Evolutionary conservation across 345 rosid genomes (phyloP), one percentile per base, ranked within the genome.

Genomic region (Viola odorata): DNA sequence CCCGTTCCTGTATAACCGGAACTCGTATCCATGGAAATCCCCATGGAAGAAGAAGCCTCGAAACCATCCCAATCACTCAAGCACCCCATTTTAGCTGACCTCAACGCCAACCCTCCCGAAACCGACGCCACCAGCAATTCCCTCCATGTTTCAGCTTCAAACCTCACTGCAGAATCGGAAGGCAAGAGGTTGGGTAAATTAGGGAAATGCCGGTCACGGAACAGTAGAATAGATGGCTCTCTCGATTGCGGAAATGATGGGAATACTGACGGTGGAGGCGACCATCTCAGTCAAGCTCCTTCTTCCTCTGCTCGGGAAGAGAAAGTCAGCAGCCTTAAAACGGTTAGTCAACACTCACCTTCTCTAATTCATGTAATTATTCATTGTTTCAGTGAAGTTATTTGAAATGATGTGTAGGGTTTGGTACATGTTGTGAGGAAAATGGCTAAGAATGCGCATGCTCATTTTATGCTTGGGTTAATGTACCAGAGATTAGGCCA

Each of bases 401-500:
- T 23, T 23, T 23, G 32, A 23, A 23, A 23, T 23, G 32, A 15
- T 69, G 55, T 23, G 16, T 69, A 94, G 99, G 99, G 97, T 66
- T 84, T 94, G 79, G 79, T 82, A 55, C 96, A 89, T 64, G 98
- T 89, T 60, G 98, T 91, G 42, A 82, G 85, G 78, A 94, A 94
- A 82, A 94, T 90, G 95, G 89, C 99, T 0, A 90, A 86, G 78
- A 94, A 94, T 80, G 95, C 96, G 50, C 99, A 94, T 80, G 91
- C 89, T 7, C 95, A 94, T 84, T 94, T 94, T 65, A 82, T 94
- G 37, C 97, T 94, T 60, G 99, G 99, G 7, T 63, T 94, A 8
- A 90, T 94, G 97, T 86, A 83, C 75, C 99, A 94, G 74, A 80
- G 99, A 60, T 65, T 90, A 75, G 86, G 91, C 57, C 99, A 90